Evolutionary conservation across 768 basidiomycete species (phyloP).

Genomic region (Leccinum uliginosum): DNA sequence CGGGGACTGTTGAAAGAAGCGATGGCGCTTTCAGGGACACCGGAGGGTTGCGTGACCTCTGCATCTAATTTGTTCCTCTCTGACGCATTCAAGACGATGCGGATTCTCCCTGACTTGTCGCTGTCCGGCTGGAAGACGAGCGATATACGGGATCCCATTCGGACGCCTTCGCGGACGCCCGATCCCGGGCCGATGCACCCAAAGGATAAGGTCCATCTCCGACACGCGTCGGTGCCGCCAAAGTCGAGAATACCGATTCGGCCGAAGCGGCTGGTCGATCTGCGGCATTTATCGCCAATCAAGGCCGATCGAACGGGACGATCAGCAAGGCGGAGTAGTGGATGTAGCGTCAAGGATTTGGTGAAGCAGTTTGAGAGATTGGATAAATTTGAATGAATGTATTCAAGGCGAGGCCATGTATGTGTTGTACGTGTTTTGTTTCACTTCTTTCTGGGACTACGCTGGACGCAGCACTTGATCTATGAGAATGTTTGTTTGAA

Average conservation of each 20-base stretch:
- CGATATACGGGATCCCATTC: slow-evolving; percentile 46
- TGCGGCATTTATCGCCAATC: slow-evolving; percentile 40
- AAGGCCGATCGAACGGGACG: slow-evolving; percentile 34
- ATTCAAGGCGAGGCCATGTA: not conserved
- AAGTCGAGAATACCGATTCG: slow-evolving; percentile 42
- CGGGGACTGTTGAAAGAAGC: slow-evolving; percentile 40
- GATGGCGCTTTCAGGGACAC: slow-evolving; percentile 20
- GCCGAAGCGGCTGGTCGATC: slow-evolving; percentile 48
- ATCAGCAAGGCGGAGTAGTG: slow-evolving; percentile 54
- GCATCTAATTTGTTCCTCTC: slow-evolving; percentile 14
- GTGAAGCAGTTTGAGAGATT: slow-evolving; percentile 55
- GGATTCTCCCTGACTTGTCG: slow-evolving; percentile 44
- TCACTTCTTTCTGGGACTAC: slow-evolving; percentile 10
- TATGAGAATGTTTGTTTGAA: not conserved
- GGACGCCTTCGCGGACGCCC: slow-evolving; percentile 54
- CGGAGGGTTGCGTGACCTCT: slow-evolving; percentile 14
- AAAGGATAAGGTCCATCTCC: slow-evolving; percentile 61
- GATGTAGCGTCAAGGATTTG: slow-evolving; percentile 69
- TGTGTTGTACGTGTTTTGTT: slow-evolving; percentile 6
- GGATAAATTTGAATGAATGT: slow-evolving; percentile 11
- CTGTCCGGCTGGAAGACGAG: slow-evolving; percentile 28
- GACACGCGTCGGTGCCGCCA: slow-evolving; percentile 43
- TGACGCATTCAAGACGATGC: slow-evolving; percentile 32
- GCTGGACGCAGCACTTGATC: slow-evolving; percentile 8
- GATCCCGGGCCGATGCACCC: slow-evolving; percentile 45